phyloP scores from a whole-genome alignment of 1,139 yeast species.

The Lodderomyces metapsilosis region DNA sequence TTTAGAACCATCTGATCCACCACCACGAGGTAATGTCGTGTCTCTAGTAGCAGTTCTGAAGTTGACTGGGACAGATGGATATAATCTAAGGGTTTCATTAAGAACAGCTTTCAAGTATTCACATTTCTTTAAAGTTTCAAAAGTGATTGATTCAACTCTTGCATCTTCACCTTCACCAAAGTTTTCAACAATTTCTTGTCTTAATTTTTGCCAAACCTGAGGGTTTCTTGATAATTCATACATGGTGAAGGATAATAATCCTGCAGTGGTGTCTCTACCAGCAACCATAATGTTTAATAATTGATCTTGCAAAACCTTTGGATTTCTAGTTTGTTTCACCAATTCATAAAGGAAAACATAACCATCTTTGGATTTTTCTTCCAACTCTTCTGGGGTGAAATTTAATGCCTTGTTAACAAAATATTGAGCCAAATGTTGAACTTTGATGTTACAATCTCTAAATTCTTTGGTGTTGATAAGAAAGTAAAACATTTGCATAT shows the following conservation, averaged over 20 bases:
- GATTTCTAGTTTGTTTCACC: conserved; percentile 46
- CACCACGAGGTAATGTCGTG: conserved; percentile 51
- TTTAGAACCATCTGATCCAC: conserved; percentile 40
- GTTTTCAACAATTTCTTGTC: conserved; percentile 27
- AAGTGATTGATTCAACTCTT: conserved; percentile 33
- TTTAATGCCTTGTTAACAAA: conserved; percentile 32
- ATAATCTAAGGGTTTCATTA: conserved; percentile 52
- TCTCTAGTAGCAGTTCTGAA: conserved; percentile 40
- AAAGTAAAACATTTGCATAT: conserved; percentile 28
- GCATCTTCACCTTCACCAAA: conserved; percentile 34
- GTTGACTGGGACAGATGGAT: conserved; percentile 57
- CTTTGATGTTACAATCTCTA: conserved; percentile 25
- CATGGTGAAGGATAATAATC: conserved; percentile 40
- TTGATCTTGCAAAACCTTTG: conserved; percentile 43
- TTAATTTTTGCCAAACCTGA: conserved; percentile 31
- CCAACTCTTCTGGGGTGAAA: conserved; percentile 33
- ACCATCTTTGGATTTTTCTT: conserved; percentile 35
- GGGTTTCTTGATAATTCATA: conserved; percentile 46
- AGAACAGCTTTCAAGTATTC: conserved; percentile 46
- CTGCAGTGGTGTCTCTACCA: conserved; percentile 52
- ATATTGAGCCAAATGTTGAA: conserved; percentile 35
- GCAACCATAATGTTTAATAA: conserved; percentile 46
- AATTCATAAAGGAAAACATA: conserved; percentile 47
- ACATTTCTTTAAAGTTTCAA: conserved; percentile 50
- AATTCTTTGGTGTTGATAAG: conserved; percentile 31